Conservation (phyloP, 73 alveolate species). For the Paramecium primaurelia region DNA sequence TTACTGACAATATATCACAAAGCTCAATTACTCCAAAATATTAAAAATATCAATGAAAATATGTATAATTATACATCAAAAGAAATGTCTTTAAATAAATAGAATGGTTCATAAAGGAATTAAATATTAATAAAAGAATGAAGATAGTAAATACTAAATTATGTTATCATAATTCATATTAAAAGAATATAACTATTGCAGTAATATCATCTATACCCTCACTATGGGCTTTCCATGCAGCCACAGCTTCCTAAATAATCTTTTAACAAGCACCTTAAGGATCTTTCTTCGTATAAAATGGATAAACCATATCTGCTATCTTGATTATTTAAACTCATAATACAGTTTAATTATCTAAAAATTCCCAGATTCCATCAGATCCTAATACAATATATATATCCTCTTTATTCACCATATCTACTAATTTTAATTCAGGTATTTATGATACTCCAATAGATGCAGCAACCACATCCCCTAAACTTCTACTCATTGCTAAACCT, state of each 20-base stretch:
- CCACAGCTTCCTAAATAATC: not conserved
- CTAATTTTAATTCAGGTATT: not conserved
- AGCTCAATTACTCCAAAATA: not conserved
- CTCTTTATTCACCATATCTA: not conserved
- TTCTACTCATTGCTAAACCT: slow-evolving; percentile 74
- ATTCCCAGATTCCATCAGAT: slow-evolving; percentile 41
- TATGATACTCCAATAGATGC: slow-evolving; percentile 62
- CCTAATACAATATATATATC: slow-evolving; percentile 1
- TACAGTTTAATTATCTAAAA: not conserved
- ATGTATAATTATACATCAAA: not conserved
- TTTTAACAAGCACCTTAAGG: slow-evolving; percentile 36
- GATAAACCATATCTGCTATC: slow-evolving; percentile 1
- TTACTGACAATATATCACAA: slow-evolving; percentile 38
- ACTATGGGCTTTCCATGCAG: not conserved
- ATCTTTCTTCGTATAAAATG: slow-evolving; percentile 30
- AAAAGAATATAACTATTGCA: not conserved
- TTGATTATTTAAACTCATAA: not conserved
- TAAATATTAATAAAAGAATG: not conserved
- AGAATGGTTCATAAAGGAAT: not conserved
- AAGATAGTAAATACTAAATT: not conserved
- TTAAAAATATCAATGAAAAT: not conserved
- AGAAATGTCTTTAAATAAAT: not conserved
- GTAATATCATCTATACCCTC: slow-evolving; percentile 38
- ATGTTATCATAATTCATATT: not conserved
- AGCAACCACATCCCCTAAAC: slow-evolving; percentile 71